A percentile compares a stretch with the other conserved stretches of the same genome.
Conservation (phyloP, 495 filamentous ascomycete species). For the Filosporella fistucella region DNA sequence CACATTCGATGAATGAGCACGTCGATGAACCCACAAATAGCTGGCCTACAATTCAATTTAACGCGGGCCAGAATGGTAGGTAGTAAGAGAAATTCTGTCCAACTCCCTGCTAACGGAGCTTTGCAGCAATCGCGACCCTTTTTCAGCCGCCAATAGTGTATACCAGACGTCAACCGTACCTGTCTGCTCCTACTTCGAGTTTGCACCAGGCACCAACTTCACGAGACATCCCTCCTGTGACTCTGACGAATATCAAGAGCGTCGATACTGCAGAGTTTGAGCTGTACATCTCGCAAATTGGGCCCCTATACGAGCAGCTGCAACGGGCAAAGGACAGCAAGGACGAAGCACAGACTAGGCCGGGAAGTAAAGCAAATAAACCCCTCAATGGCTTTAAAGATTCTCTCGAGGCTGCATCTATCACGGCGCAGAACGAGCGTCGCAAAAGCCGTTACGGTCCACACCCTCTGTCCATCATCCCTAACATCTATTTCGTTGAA, state of each 20-base stretch:
- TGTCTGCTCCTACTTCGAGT: conserved; percentile 56
- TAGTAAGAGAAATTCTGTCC: too few relatives aligned
- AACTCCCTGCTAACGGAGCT: too few relatives aligned
- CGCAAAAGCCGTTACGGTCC: conserved; percentile 51
- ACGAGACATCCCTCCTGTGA: conserved; percentile 91
- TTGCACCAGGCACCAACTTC: conserved; percentile 78
- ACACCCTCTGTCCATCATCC: conserved; percentile 88
- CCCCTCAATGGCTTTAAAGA: conserved; percentile 39
- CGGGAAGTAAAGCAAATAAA: conserved; percentile 37
- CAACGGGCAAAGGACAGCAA: conserved; percentile 69
- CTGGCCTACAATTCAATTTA: too few relatives aligned
- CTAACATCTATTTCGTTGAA: conserved; percentile 88
- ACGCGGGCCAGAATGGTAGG: too few relatives aligned
- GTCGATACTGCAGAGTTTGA: conserved; percentile 77
- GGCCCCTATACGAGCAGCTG: conserved; percentile 78
- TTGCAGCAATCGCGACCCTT: conserved; percentile 90
- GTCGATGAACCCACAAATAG: too few relatives aligned
- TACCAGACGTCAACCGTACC: conserved; percentile 78
- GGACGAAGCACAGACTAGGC: conserved; percentile 43
- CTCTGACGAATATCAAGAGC: conserved; percentile 82
- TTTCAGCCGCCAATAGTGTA: conserved; percentile 87
- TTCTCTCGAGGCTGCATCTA: conserved; percentile 39
- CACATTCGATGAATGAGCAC: too few relatives aligned
- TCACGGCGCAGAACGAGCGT: conserved; percentile 46
- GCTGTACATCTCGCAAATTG: conserved; percentile 77